Percentiles rank a stretch among this genome's conserved stretches.
Conservation (phyloP, 257 asterid genomes). For the Nicotiana tomentosiformis region DNA sequence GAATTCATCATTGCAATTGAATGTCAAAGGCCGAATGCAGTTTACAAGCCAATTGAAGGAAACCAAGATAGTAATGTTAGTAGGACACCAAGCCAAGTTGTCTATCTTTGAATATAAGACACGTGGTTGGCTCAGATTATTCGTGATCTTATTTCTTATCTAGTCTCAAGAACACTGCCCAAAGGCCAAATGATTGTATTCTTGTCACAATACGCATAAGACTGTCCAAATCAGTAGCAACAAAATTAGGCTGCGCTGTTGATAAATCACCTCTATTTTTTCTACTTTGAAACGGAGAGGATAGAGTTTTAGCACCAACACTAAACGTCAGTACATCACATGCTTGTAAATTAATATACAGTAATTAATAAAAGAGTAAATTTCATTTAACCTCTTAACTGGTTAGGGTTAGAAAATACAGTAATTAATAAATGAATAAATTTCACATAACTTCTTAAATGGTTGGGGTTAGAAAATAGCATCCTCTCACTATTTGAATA, state of each 20-base stretch:
- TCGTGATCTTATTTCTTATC: conserved; percentile 45
- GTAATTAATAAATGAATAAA: background rate
- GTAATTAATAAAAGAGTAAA: background rate
- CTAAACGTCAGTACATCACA: too few species aligned
- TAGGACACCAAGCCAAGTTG: background rate
- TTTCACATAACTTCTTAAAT: background rate
- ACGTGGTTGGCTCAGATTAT: conserved; percentile 62
- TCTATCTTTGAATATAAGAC: conserved; percentile 21
- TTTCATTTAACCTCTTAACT: background rate
- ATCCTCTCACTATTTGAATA: background rate
- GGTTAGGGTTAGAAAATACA: too few species aligned
- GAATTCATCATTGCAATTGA: background rate
- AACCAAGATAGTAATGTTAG: background rate
- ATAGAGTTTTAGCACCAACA: too few species aligned
- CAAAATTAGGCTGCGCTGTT: too few species aligned
- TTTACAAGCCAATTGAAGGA: background rate
- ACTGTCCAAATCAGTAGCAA: too few species aligned
- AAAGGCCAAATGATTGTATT: background rate
- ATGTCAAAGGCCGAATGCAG: too few species aligned
- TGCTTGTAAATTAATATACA: too few species aligned
- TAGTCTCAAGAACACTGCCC: background rate
- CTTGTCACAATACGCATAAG: background rate
- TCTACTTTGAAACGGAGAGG: too few species aligned
- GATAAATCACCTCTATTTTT: too few species aligned
- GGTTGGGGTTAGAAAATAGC: background rate